Evolutionary conservation across 495 filamentous ascomycete species (phyloP), one percentile per base, ranked within the genome.

Genomic region (Annulohypoxylon bovei): DNA sequence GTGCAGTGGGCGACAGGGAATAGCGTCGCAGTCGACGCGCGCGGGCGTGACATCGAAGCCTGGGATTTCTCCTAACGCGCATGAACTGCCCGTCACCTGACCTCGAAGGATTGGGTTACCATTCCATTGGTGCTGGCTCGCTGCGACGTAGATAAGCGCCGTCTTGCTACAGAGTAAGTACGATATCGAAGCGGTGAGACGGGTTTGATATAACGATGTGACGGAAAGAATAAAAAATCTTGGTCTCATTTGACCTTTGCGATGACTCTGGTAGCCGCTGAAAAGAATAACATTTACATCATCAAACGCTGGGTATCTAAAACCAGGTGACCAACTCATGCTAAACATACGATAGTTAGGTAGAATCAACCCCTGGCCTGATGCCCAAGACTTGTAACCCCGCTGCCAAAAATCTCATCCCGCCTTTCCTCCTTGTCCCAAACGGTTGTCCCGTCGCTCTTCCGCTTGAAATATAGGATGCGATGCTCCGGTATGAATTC

Each of bases 401-500:
- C 80, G 46, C 78, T 81, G 30, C 79, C 81, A 68, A 85, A 85
- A 35, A 85, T 54, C 22, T 76, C 74, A 70, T 85, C 83, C 54
- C 58, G 72, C 61, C 80, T 78, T 55, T 75, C 77, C 49, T 75
- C 71, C 82, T 88, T 78, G 83, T 93, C 68, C 84, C 84, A 83
- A 84, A 94, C 63, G 85, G 81, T 70, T 70, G 77, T 78, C 81
- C 89, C 71, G 82, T 86, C 78, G 83, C 88, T 78, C 69, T 78
- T 85, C 52, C 84, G 82, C 75, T 85, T 87, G 67, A 95, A 93
- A 67, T 90, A 93, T 53, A 91, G 55, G 52, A 95, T 89, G 4
- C 93, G 85, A 78, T 95, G 92, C 78, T 91, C 86, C 6, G 93
- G 93, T 68, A 95, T 94, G 72, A 93, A 95, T 66, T 94, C 92